phyloP scores from a whole-genome alignment of 2,329 filamentous ascomycete genomes.

The Trichoderma sp. region DNA sequence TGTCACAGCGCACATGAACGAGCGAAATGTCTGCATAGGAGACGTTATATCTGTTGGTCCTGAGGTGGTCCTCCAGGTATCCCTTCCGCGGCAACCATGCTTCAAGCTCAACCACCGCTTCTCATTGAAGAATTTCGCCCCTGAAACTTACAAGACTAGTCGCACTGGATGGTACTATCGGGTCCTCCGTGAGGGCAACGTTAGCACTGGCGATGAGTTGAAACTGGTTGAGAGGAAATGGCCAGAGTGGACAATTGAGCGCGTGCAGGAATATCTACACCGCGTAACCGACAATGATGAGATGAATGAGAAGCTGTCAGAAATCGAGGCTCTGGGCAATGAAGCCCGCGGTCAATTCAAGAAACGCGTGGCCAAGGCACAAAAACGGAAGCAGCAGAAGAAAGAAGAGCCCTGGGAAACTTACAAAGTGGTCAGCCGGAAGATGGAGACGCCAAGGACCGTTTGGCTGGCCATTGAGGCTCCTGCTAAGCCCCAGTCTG shows the following conservation, averaged over 20 bases:
- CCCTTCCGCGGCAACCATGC: slow-evolving; percentile 61
- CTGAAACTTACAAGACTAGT: slow-evolving; percentile 52
- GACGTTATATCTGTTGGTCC: slow-evolving; percentile 54
- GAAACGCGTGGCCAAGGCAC: slow-evolving; percentile 48
- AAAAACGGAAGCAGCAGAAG: slow-evolving; percentile 27
- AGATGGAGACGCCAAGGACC: slow-evolving; percentile 48
- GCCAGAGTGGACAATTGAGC: slow-evolving; percentile 61
- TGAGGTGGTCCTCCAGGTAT: slow-evolving; percentile 55
- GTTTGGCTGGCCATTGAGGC: slow-evolving; percentile 52
- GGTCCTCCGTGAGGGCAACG: slow-evolving; percentile 52
- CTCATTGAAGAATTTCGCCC: slow-evolving; percentile 59
- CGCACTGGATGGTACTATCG: slow-evolving; percentile 67
- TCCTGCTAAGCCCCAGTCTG: slow-evolving; percentile 32
- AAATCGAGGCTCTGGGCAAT: slow-evolving; percentile 48
- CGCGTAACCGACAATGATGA: slow-evolving; percentile 48
- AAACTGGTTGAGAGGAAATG: slow-evolving; percentile 52
- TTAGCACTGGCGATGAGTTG: slow-evolving; percentile 57
- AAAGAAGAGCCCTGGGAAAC: slow-evolving; percentile 41
- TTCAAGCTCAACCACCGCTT: slow-evolving; percentile 70
- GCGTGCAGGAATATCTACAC: slow-evolving; percentile 61
- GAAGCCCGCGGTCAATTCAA: slow-evolving; percentile 49
- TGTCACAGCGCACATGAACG: slow-evolving; percentile 56
- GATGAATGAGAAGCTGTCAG: slow-evolving; percentile 52
- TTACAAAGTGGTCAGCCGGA: slow-evolving; percentile 50
- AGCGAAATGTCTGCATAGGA: slow-evolving; percentile 63